Base-by-base conservation (phyloP, 148 eudicot species). In the Rhododendron simsii region DNA sequence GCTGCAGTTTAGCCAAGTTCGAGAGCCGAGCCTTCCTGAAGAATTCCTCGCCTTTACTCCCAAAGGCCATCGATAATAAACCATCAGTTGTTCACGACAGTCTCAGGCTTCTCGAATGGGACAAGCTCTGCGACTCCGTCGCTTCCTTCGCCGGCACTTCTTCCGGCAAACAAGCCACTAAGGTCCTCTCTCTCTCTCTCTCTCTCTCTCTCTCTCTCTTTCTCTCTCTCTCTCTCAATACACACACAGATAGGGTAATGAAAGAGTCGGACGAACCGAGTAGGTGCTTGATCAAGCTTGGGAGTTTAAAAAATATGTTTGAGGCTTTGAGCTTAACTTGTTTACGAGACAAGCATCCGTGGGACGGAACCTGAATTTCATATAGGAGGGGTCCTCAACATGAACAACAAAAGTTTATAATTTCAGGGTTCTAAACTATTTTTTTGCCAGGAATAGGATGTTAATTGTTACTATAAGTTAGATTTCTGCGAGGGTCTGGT, bases 121-220 rank as follows among this genome's bases (percentile, higher is more conserved):
- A 97, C 67, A 91, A 93, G 91, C 86, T 97, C 63, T 97, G 95
- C 89, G 94, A 95, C 85, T 90, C 91, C 88, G 98, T 97, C 83
- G 92, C 98, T 57, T 93, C 99, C 69, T 97, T 95, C 76, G 96
- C 99, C 78, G 92, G 91, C 65, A 96, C 99, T 89, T 89, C 93
- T 47, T 86, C 88, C 11, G 99, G 96, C 50, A 92, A 90, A 81
- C 71, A 92, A 85, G 98, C 95, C 86, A 87, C 92, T 73, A 92
- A 91, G 93, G 99, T 95, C 48, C 37, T 83, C 85, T 35, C 50
- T 86, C 61, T 80, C 82, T 53, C 55, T 83, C 48, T 79, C 37
- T 81, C 57, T 53, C 57, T 53, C 61, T 55, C 21, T 15, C 5
- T 51, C 37, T 83, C 85, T 35, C 50, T 86, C 61, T 80, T 80